Evolutionary conservation across 495 filamentous ascomycete species (phyloP), one percentile per base, ranked within the genome.

Genomic region (Patellaria atrata): DNA sequence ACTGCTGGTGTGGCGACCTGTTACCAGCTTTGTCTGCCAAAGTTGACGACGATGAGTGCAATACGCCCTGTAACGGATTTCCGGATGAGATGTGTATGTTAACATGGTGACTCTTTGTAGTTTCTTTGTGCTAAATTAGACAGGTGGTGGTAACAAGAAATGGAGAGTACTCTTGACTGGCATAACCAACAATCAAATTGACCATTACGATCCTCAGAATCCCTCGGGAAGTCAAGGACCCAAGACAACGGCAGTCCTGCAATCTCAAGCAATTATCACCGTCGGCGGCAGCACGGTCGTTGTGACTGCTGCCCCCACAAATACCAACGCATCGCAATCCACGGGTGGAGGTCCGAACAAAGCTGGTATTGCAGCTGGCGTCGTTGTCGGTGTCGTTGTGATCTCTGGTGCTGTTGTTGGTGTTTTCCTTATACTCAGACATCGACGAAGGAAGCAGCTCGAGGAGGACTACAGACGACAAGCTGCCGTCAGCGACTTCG

Each of bases 341-440:
- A 23, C 30, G 52, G 21, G 40, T 16, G 52, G 58, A 24, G 56
- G 62, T 7, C 56, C 77, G 16, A 76, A 71, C 41, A 78, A 66
- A 25, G 82, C 75, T 17, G 82, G 77, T 16, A 85, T 94, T 39
- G 87, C 82, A 18, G 87, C 72, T 17, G 89, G 87, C 37, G 82
- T 83, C 3, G 86, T 96, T 5, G 77, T 92, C 20, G 82, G 79
- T 40, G 69, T 94, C 4, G 64, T 94, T 15, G 82, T 62, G 8
- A 35, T 86, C 4, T 65, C 60, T 43, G 75, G 67, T 5, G 62
- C 81, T 35, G 60, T 69, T 12, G 78, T 70, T 23, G 84, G 75
- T 29, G 61, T 61, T 4, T 80, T 82, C 57, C 71, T 94, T 47
- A 83, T 70, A 56, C 59, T 86, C 38, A 77, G 84, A 33, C 73